Base-by-base conservation (phyloP, 768 basidiomycete genomes). In the Ephemerocybe angulata region DNA sequence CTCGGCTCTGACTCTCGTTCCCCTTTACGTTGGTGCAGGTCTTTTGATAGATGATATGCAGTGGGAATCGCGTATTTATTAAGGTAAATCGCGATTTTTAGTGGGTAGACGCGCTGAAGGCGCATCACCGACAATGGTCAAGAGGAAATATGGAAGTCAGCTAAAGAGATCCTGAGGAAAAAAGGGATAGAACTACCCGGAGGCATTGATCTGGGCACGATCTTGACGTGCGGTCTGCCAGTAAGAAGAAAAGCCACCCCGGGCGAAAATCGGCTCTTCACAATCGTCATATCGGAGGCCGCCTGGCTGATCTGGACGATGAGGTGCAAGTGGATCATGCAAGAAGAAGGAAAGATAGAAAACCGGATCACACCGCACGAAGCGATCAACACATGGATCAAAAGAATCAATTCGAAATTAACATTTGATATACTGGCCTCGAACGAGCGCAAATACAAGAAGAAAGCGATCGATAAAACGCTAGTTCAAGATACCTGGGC, bases 271-370 rank as follows among this genome's bases (percentile, higher is more conserved):
- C 22, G 58, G 25, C 54, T 59, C 2, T 41, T 41, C 17, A 42
- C 42, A 22, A 59, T 55, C 3, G 19, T 59, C 10, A 30, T 55
- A n/a, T 31, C 58, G 1, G 58, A 59, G 37, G 50, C 58, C 2
- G 38, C 53, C 17, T 56, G 50, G 27, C 17, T 53, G 12, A 55
- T 59, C 30, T 59, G 53, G 58, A 48, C 42, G 8, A n/a, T 55
- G n/a, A 27, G 58, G 28, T 59, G 58, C 25, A 28, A 51, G 31
- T 59, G 58, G 58, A 15, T 12, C 28, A 52, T 59, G 3, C 50
- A 52, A 12, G 10, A 27, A 3, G 29, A 47, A 35, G 56, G 42
- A 21, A 28, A 46, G 25, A n/a, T 19, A 11, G 22, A 46, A 2
- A 47, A 53, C 8, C 4, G 29, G 3, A 27, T 30, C 22, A 31